Evolutionary conservation across 2,329 filamentous ascomycete species (phyloP), one percentile per base, ranked within the genome.

Genomic region (Pseudogymnoascus sp.): DNA sequence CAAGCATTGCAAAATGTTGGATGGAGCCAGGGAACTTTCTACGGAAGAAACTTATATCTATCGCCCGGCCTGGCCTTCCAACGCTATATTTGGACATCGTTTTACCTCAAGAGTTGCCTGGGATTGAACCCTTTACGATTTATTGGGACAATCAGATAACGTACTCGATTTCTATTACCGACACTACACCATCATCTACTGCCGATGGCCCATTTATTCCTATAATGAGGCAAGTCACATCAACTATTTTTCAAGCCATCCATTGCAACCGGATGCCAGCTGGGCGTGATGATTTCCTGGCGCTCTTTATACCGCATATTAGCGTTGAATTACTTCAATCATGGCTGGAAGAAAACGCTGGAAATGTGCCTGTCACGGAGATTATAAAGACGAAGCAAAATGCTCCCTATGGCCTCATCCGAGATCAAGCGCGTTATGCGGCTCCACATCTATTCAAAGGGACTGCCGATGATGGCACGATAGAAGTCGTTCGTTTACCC

Each of bases 401-500:
- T 11, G 14, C 21, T 24, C 24, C 42, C 5, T 21, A 31, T 56
- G 61, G 61, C 21, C 44, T 62, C 35, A 24, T 62, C 35, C 33
- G 61, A 29, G 61, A 62, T 19, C 21, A 24, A 33, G 44, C 61
- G 14, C 29, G 37, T 14, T 62, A 59, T 59, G 61, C 42, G 8
- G 29, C 40, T 19, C 21, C 61, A 14, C 38, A 31, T 62, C 11
- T 26, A 13, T 62, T 62, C 31, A 33, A 59, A 33, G 50, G 8
- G 5, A 6, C 16, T 2, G 6, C n/a, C 21, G 61, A 35, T 14
- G 24, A 62, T 56, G 61, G 50, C 4, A 62, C 61, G 2, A 56
- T 56, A 56, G 13, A 56, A 35, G 50, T 35, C 6, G 5, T 14
- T 21, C 78, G 72, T 44, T 83, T 83, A 72, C 80, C 84, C 0